phyloP scores from a whole-genome alignment of 2,329 filamentous ascomycete species.

The Fusarium sp. region DNA sequence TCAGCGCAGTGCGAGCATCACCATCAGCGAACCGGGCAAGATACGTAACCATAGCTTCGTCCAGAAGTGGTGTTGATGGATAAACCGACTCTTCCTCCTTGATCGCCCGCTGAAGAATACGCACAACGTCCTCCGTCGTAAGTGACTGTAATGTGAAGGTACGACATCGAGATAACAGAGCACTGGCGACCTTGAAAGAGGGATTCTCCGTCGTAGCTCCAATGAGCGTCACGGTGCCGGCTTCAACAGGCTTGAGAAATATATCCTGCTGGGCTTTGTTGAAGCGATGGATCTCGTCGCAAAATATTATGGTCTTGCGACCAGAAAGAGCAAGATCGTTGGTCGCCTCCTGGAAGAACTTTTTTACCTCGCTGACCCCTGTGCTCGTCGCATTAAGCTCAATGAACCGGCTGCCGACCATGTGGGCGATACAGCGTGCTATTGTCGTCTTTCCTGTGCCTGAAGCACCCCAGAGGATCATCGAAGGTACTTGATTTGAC shows the following conservation, averaged over 20 bases:
- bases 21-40: conserved; percentile 90
- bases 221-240: conserved; percentile 89
- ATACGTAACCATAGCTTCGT: conserved; percentile 82
- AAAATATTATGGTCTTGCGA: conserved; percentile 94
- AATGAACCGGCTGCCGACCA: conserved; percentile 86
- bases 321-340: conserved; percentile 85
- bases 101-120: conserved; percentile 83
- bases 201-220: conserved; percentile 98
- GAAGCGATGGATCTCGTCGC: conserved; percentile 96
- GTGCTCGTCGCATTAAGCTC: conserved; percentile 95
- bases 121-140: conserved; percentile 75
- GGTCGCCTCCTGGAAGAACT: conserved; percentile 86
- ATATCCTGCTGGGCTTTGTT: conserved; percentile 94
- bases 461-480: conserved; percentile 91
- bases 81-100: conserved; percentile 65
- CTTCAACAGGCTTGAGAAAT: conserved; percentile 92
- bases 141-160: conserved; percentile 89
- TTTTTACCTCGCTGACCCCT: conserved; percentile 91
- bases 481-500: conserved; percentile 86
- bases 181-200: conserved; percentile 86
- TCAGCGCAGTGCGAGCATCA: conserved; percentile 91
- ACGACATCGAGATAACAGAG: conserved; percentile 87
- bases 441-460: conserved; percentile 93
- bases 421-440: conserved; percentile 86
- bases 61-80: conserved; percentile 70